These are phyloP conservation scores for Eleusine coracana DNA, from an alignment of 176 grass and related monocot species.

Conservation along the genomic window DNA sequence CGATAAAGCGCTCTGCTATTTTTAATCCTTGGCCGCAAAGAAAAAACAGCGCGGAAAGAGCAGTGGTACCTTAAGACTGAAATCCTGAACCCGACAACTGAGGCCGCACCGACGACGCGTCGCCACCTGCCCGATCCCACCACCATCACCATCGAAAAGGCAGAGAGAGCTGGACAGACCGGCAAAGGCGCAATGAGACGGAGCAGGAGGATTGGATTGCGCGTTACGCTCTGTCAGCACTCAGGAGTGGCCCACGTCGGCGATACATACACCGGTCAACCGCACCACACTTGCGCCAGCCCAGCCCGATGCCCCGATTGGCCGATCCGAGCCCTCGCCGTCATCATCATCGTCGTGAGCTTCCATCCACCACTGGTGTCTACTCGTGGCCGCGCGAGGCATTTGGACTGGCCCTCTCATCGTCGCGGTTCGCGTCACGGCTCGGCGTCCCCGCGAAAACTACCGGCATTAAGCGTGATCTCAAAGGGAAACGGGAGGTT, in stretches of 20 bases:
- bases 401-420: neutral
- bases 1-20: neutral
- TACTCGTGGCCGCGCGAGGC: neutral
- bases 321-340: neutral
- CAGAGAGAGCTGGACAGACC: neutral
- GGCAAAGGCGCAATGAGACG: neutral
- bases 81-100: constrained; percentile 16
- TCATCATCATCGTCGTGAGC: constrained; percentile 1
- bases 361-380: neutral
- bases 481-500: constrained; percentile 23
- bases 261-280: constrained; percentile 33
- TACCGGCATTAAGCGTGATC: constrained; percentile 32
- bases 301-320: neutral
- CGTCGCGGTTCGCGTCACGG: constrained; percentile 8
- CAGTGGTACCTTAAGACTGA: neutral
- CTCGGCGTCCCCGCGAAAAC: neutral
- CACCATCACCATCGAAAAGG: neutral
- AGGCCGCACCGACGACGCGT: neutral
- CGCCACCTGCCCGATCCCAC: constrained; percentile 21
- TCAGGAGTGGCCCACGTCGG: neutral
- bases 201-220: neutral
- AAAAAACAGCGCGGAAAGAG: constrained; percentile 3
- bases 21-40: constrained; percentile 47
- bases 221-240: neutral
- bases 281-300: constrained; percentile 17